phyloP scores from a whole-genome alignment of 2,329 filamentous ascomycete species.

The Fusarium subtropicale region DNA sequence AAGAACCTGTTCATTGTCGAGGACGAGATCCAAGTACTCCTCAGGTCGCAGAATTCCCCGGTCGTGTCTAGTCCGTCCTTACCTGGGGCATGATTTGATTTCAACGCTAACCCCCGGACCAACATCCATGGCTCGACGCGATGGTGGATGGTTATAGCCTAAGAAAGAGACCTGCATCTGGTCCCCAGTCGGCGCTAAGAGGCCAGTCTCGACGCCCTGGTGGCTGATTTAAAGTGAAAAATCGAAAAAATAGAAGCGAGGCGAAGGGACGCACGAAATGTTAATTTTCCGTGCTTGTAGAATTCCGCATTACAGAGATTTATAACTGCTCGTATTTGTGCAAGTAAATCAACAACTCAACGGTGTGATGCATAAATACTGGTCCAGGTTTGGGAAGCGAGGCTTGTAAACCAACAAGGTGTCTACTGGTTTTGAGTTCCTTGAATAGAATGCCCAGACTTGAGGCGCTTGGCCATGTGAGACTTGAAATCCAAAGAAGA shows the following conservation, averaged over 20 bases:
- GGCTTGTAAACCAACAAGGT: not conserved
- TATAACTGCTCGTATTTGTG: not conserved
- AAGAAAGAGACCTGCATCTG: slow-evolving; percentile 39
- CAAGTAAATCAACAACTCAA: not conserved
- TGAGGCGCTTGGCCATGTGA: slow-evolving; percentile 4
- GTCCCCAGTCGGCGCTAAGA: slow-evolving; percentile 28
- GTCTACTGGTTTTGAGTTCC: slow-evolving; percentile 4
- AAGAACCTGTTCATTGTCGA: not conserved
- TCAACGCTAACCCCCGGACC: slow-evolving; percentile 38
- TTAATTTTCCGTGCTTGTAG: not conserved
- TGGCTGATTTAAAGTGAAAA: slow-evolving; percentile 28
- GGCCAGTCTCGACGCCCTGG: slow-evolving; percentile 26
- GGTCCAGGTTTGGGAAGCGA: not conserved
- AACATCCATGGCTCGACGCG: slow-evolving; percentile 6
- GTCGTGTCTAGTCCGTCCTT: slow-evolving; percentile 12
- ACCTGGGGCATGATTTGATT: slow-evolving; percentile 28
- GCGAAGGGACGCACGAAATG: not conserved
- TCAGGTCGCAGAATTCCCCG: slow-evolving; percentile 26
- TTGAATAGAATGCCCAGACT: slow-evolving; percentile 9
- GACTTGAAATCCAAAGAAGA: not conserved
- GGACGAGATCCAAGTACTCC: slow-evolving; percentile 6
- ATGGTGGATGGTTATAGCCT: slow-evolving; percentile 11
- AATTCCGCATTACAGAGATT: not conserved
- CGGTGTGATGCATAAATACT: not conserved
- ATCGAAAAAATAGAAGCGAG: slow-evolving; percentile 2